Evolutionary conservation across 2,329 filamentous ascomycete genomes (phyloP), one percentile per base, ranked within the genome.

Genomic region (Epichloe typhina): DNA sequence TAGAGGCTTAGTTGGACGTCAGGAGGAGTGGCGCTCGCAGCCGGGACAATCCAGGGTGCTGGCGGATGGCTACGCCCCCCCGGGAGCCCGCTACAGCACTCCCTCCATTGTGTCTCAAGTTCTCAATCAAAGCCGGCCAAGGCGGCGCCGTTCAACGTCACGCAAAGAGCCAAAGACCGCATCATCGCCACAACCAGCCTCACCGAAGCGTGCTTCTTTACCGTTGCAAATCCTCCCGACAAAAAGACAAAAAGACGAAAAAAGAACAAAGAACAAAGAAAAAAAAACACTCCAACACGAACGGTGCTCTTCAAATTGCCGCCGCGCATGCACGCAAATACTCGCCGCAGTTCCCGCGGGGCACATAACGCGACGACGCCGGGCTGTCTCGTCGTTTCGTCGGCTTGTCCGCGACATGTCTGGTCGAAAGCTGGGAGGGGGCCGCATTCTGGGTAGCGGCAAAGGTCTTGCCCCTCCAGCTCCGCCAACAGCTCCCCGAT

Each of bases 361-460:
- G 59, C 48, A 53, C 59, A 53, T 61, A 61, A 61, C 58, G 60
- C 61, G 63, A 63, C 65, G 64, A 62, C 52, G 54, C 54, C 48
- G 55, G 62, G 62, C 65, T 62, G 61, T 61, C 66, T 62, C 60
- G 55, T 54, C 49, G 45, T 35, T 47, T 52, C 53, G 53, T 42
- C 31, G n/a, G 12, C 41, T 50, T 36, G 39, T 37, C 31, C 35
- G 35, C 55, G 55, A 61, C 67, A 95, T 95, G 88, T 85, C 88
- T 61, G 78, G 79, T 68, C 82, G 87, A 73, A 90, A 86, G 74
- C 79, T 96, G 67, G 91, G 91, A 69, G 90, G 91, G 70, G 91
- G 91, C 66, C 83, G 91, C 72, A 83, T 96, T 63, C 74, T 96
- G 61, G 91, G 91, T 62, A 94, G 79, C 71, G 88, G 88, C 61